Conservation (phyloP, 371 early-diverging fungal genomes). For the Mucor irregularis region DNA sequence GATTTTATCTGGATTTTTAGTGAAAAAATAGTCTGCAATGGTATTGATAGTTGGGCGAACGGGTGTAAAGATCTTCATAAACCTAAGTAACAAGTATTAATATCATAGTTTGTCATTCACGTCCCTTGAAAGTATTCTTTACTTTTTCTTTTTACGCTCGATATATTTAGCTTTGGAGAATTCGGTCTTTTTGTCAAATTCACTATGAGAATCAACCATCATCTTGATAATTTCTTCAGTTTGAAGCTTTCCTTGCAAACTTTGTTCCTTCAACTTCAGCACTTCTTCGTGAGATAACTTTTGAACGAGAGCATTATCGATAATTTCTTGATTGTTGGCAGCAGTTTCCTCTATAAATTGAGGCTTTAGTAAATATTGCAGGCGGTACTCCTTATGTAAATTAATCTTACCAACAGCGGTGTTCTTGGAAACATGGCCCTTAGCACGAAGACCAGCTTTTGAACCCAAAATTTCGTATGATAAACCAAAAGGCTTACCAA, state of each 20-base stretch:
- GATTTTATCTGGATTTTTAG: conserved; percentile 82
- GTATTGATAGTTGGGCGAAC: conserved; percentile 76
- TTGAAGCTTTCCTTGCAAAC: conserved; percentile 67
- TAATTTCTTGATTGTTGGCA: conserved; percentile 83
- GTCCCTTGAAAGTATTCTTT: no score
- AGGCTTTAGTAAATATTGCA: not conserved
- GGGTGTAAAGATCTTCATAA: conserved; percentile 83
- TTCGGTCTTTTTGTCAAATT: conserved; percentile 92
- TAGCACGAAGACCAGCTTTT: conserved; percentile 51
- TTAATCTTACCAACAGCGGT: conserved; percentile 41
- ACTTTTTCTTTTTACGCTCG: conserved; percentile 91
- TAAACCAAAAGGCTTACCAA: conserved; percentile 82
- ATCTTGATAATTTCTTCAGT: conserved; percentile 73
- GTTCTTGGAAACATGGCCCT: conserved; percentile 34
- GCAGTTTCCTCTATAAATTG: conserved; percentile 64
- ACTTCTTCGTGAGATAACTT: conserved; percentile 85
- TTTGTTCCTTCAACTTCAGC: conserved; percentile 75
- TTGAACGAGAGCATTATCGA: conserved; percentile 75
- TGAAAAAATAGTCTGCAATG: conserved; percentile 80
- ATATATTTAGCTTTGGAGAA: conserved; percentile 97
- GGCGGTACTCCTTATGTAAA: not conserved
- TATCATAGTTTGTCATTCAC: no score
- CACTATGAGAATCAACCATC: conserved; percentile 79
- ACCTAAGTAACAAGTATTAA: no score
- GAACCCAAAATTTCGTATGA: conserved; percentile 80